Conservation (phyloP, 2,329 filamentous ascomycete species). For the Apiospora aurea region DNA sequence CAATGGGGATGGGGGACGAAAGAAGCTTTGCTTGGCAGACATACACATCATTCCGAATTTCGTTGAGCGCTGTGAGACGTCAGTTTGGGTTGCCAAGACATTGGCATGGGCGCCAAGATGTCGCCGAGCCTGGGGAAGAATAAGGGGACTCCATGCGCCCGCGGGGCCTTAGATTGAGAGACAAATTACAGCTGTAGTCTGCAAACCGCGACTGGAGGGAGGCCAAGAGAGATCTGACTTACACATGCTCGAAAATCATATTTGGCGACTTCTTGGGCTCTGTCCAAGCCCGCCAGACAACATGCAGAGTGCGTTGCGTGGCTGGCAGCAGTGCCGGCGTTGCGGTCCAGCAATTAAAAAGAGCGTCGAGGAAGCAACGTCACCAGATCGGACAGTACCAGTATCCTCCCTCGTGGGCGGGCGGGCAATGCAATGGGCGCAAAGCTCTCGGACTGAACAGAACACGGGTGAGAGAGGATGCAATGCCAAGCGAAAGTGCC, state of each 20-base stretch:
- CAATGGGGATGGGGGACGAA: slow-evolving; percentile 14
- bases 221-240: slow-evolving; percentile 18
- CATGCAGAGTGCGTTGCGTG: background rate
- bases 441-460: background rate
- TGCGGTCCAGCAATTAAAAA: background rate
- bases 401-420: background rate
- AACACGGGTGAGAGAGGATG: background rate
- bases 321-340: background rate
- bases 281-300: slow-evolving; percentile 16
- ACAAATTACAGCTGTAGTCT: background rate
- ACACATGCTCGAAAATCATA: slow-evolving; percentile 30
- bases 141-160: slow-evolving; percentile 5
- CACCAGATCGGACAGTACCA: background rate
- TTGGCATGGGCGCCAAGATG: slow-evolving; percentile 43
- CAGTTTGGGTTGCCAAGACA: slow-evolving; percentile 43
- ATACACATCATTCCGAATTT: slow-evolving; percentile 46
- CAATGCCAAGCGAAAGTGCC: slow-evolving; percentile 17
- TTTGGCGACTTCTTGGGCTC: slow-evolving; percentile 22
- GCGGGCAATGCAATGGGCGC: background rate
- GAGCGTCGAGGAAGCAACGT: background rate
- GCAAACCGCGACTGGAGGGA: background rate
- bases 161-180: background rate
- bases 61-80: slow-evolving; percentile 45
- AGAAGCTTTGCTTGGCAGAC: slow-evolving; percentile 33
- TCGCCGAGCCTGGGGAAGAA: slow-evolving; percentile 16